These are phyloP conservation scores for Batrachochytrium dendrobatidis DNA, from an alignment of 371 early-diverging fungal genomes.

Conservation along the genomic window DNA sequence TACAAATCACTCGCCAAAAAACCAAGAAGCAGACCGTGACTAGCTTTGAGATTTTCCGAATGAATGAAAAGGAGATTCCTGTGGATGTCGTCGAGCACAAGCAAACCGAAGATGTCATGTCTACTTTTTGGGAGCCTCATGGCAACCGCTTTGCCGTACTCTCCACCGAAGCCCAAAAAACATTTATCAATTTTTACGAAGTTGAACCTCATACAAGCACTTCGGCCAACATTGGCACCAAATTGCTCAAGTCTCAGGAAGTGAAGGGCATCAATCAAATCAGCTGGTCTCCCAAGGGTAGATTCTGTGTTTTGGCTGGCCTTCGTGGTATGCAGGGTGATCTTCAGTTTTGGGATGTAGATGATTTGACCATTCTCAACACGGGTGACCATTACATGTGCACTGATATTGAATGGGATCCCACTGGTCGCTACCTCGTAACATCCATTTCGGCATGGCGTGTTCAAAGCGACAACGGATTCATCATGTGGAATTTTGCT, in stretches of 20 bases:
- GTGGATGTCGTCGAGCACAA: conserved; percentile 88
- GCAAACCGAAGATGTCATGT: conserved; percentile 52
- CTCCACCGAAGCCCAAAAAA: conserved; percentile 70
- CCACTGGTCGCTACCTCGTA: conserved; percentile 90
- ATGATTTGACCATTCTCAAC: conserved; percentile 67
- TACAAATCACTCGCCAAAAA: conserved; percentile 88
- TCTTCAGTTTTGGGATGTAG: conserved; percentile 90
- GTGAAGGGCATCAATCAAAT: conserved; percentile 72
- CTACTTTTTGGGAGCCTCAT: conserved; percentile 89
- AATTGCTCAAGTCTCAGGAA: conserved; percentile 35
- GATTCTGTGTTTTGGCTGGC: conserved; percentile 84
- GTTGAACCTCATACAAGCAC: conserved; percentile 29
- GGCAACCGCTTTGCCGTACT: conserved; percentile 83
- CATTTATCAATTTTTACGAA: conserved; percentile 74
- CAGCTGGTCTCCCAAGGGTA: conserved; percentile 95
- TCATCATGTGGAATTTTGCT: conserved; percentile 85
- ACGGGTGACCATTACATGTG: conserved; percentile 85
- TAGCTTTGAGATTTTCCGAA: conserved; percentile 90
- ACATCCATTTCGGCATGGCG: conserved; percentile 82
- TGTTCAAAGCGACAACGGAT: conserved; percentile 72
- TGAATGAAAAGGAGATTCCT: conserved; percentile 86
- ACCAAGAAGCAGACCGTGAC: conserved; percentile 85
- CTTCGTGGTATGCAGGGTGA: conserved; percentile 73
- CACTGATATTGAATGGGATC: conserved; percentile 96
- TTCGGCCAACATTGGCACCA: conserved; percentile 19